Percentiles rank a stretch among this genome's conserved stretches.
Evolutionary conservation across 768 basidiomycete species (phyloP).

Genomic region (Kwoniella sp.): DNA sequence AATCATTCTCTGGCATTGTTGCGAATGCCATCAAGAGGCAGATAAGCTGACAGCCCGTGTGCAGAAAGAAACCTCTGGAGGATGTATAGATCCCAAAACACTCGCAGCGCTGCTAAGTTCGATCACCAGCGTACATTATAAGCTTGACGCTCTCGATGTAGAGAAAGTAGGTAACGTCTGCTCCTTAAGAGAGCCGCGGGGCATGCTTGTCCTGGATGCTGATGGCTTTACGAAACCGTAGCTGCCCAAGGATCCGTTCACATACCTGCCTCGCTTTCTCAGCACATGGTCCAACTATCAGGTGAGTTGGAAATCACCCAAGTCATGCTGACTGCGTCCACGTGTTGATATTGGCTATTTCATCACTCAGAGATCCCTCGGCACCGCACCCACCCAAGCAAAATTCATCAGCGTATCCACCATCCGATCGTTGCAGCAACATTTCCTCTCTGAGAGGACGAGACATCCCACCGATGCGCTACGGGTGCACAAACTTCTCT

Average conservation of each 20-base stretch:
- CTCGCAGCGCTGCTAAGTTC: slow-evolving; percentile 43
- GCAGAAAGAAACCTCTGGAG: slow-evolving; percentile 51
- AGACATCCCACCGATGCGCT: slow-evolving; percentile 32
- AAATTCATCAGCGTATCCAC: slow-evolving; percentile 28
- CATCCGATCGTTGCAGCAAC: slow-evolving; percentile 26
- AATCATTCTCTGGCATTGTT: not conserved
- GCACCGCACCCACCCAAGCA: not conserved
- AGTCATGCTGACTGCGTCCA: not conserved
- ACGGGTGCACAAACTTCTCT: slow-evolving; percentile 34
- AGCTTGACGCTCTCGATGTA: slow-evolving; percentile 37
- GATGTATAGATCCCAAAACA: slow-evolving; percentile 49
- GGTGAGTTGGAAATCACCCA: slow-evolving; percentile 14
- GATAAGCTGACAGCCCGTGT: not conserved
- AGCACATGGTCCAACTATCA: slow-evolving; percentile 39
- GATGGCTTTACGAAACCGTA: not conserved
- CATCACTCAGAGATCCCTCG: not conserved
- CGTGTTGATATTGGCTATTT: not conserved
- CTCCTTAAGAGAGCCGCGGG: not conserved
- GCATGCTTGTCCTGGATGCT: not conserved
- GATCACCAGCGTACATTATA: slow-evolving; percentile 46
- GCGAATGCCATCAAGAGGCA: too few species aligned
- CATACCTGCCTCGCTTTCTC: slow-evolving; percentile 33
- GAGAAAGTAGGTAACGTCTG: slow-evolving; percentile 39
- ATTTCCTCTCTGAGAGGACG: slow-evolving; percentile 35
- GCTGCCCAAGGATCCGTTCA: slow-evolving; percentile 48